A percentile compares a stretch with the other conserved stretches of the same genome.
Conservation (phyloP, 1,284 basidiomycete genomes). For the Cryptococcus hybrid region DNA sequence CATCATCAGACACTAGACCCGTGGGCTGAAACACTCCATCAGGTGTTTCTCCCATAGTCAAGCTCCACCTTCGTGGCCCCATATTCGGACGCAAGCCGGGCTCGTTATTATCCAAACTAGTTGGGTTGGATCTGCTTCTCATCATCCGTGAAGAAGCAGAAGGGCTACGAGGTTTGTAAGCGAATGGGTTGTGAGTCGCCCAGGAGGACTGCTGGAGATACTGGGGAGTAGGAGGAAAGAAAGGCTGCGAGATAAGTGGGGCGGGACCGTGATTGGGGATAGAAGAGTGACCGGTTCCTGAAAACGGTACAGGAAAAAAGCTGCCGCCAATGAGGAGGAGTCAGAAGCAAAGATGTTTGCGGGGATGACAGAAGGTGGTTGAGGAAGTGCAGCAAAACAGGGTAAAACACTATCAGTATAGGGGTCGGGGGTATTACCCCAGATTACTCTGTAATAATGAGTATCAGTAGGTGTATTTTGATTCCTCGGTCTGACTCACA, state of each 20-base stretch:
- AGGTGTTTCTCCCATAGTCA: conserved; percentile 20
- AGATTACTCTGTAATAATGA: conserved; percentile 11
- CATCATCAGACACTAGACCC: conserved; percentile 34
- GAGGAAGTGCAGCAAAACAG: not conserved
- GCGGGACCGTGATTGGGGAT: too few species aligned
- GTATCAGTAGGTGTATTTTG: conserved; percentile 5
- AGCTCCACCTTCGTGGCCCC: conserved; percentile 21
- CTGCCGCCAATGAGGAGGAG: not conserved
- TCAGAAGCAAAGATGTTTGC: not conserved
- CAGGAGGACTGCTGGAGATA: conserved; percentile 18
- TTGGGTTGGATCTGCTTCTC: conserved; percentile 8
- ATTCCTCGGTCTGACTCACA: conserved; percentile 19
- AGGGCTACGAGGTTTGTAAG: conserved; percentile 4
- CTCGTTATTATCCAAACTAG: not conserved
- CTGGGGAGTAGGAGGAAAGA: conserved; percentile 7
- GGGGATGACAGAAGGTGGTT: not conserved
- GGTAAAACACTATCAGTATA: not conserved
- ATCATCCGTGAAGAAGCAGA: conserved; percentile 3
- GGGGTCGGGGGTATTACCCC: not conserved
- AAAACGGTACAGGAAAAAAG: not conserved
- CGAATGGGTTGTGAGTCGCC: conserved; percentile 29
- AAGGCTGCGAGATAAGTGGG: conserved; percentile 2
- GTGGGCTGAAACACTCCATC: conserved; percentile 20
- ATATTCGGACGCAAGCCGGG: too few species aligned
- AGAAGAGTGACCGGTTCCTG: too few species aligned